A percentile compares a stretch with the other conserved stretches of the same genome.
Conservation (phyloP, 2,329 filamentous ascomycete genomes). For the Metarhizium robertsii region DNA sequence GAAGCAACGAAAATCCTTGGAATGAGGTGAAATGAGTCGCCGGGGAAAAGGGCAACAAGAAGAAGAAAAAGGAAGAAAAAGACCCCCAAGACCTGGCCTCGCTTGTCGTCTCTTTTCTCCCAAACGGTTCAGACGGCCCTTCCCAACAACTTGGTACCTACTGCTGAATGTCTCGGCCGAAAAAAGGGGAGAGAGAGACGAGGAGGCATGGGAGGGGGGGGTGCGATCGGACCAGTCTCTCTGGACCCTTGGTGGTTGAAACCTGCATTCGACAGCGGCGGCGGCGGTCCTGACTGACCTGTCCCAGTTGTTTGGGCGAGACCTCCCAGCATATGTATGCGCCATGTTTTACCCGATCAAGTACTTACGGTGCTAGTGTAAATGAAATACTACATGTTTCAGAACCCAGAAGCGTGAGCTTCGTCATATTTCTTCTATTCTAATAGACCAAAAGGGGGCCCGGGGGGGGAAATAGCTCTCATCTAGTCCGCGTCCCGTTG, state of each 20-base stretch:
- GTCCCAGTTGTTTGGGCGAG: background rate
- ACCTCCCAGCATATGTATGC: background rate
- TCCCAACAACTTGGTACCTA: no score
- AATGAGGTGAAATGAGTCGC: background rate
- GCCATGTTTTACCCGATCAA: background rate
- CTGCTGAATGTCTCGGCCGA: background rate
- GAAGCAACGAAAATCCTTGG: background rate
- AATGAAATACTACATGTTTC: background rate
- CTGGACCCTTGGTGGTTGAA: background rate
- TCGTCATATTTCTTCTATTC: conserved; percentile 4
- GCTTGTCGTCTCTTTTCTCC: background rate
- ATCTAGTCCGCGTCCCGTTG: background rate
- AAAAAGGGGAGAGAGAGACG: background rate
- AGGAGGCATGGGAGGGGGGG: no score
- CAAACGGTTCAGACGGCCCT: background rate
- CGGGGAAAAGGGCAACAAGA: no score
- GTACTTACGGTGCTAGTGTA: no score
- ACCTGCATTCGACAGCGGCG: background rate
- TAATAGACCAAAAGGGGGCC: background rate
- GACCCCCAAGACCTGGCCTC: no score
- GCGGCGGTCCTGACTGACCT: background rate
- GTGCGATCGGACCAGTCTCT: no score
- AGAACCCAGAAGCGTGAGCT: conserved; percentile 4
- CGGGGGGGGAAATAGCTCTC: background rate
- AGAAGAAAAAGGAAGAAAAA: no score